A percentile compares a stretch with the other conserved stretches of the same genome.
Conservation (phyloP, 2,329 filamentous ascomycete genomes). For the Alternaria hordeiaustralica region DNA sequence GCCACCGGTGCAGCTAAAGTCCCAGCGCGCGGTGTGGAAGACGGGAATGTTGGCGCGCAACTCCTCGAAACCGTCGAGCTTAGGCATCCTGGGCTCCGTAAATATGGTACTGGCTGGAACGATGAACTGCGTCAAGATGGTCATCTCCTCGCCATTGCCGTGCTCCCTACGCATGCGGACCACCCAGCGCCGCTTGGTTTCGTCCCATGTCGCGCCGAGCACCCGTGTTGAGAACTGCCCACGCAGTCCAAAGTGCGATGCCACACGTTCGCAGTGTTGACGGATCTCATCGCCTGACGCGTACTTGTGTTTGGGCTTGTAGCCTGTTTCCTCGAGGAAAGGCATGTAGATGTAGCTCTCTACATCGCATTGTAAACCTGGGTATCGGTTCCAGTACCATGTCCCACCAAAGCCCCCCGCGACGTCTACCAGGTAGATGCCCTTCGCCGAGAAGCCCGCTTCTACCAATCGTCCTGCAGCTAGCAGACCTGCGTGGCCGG, state of each 20-base stretch:
- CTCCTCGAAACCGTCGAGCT: conserved; percentile 49
- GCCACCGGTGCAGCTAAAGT: conserved; percentile 53
- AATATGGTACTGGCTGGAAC: conserved; percentile 42
- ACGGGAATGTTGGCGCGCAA: conserved; percentile 39
- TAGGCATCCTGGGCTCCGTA: conserved; percentile 47
- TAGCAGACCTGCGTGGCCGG: conserved; percentile 1
- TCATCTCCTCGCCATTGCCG: conserved; percentile 12
- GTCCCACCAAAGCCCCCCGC: conserved; percentile 57
- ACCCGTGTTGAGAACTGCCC: conserved; percentile 38
- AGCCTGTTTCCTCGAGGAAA: conserved; percentile 65
- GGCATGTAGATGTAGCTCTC: conserved; percentile 68
- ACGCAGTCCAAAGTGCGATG: conserved; percentile 48
- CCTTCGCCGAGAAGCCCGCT: conserved; percentile 40
- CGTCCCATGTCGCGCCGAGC: conserved; percentile 26
- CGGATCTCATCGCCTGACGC: conserved; percentile 55
- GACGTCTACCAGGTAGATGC: conserved; percentile 52
- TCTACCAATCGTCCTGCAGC: conserved; percentile 42
- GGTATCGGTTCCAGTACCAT: conserved; percentile 58
- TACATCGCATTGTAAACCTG: conserved; percentile 62
- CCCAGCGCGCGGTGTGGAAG: conserved; percentile 56
- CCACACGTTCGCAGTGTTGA: conserved; percentile 46
- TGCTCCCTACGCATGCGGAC: conserved; percentile 17
- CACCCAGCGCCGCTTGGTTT: conserved; percentile 9
- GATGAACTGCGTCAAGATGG: background rate
- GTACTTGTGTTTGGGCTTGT: conserved; percentile 60